Conservation (phyloP, 164 flowering plant species). For the Sextonia rubra region DNA sequence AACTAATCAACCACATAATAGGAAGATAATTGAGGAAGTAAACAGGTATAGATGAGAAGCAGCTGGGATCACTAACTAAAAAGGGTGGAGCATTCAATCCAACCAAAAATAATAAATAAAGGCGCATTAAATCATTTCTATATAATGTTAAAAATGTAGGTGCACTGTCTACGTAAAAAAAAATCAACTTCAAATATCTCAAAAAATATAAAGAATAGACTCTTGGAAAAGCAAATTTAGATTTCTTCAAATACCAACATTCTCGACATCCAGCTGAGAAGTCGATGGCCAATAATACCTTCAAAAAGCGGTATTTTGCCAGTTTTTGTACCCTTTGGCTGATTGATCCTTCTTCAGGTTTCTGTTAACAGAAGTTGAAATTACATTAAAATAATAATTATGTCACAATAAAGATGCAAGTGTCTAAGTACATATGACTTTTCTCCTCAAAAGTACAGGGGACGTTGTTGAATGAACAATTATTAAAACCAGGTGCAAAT, state of each 20-base stretch:
- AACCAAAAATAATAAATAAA: too few relatives aligned
- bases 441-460: too few relatives aligned
- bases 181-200: too few relatives aligned
- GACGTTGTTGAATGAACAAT: too few relatives aligned
- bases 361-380: constrained; percentile 36
- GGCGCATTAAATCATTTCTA: too few relatives aligned
- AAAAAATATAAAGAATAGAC: neutral
- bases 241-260: constrained; percentile 1
- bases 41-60: neutral
- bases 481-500: too few relatives aligned
- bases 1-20: neutral
- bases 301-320: constrained; percentile 83
- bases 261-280: constrained; percentile 5
- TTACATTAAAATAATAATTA: too few relatives aligned
- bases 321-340: constrained; percentile 87
- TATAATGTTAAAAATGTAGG: too few relatives aligned
- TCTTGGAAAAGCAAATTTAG: neutral
- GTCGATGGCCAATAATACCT: constrained; percentile 37
- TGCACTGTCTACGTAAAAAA: too few relatives aligned
- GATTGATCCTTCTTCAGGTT: constrained; percentile 97
- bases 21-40: neutral
- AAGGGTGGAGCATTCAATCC: neutral
- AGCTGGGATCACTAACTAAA: neutral
- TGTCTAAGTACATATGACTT: too few relatives aligned
- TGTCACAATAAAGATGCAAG: too few relatives aligned